Percentiles rank a stretch among this genome's conserved stretches.
Conservation (phyloP, 805 yeast genomes). For the Metschnikowia sp. region DNA sequence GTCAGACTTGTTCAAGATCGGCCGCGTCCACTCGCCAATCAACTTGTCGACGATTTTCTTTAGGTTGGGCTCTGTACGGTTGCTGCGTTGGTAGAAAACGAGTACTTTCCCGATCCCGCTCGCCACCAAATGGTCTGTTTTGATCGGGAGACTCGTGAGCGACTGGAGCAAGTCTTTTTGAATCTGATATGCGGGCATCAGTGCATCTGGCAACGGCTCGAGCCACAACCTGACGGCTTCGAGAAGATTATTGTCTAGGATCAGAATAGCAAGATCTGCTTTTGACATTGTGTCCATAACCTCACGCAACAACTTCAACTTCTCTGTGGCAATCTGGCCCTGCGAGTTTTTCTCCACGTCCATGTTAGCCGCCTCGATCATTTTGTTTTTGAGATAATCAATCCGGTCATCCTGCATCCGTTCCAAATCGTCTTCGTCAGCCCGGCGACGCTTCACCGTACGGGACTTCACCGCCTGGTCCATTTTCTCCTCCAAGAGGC, state of each 20-base stretch:
- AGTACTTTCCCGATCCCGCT: slow-evolving; percentile 92
- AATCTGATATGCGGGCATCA: slow-evolving; percentile 95
- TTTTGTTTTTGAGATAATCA: slow-evolving; percentile 73
- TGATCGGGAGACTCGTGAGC: slow-evolving; percentile 77
- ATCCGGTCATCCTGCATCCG: slow-evolving; percentile 92
- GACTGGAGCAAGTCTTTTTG: slow-evolving; percentile 83
- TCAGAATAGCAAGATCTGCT: slow-evolving; percentile 85
- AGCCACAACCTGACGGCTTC: slow-evolving; percentile 96
- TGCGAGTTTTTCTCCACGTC: slow-evolving; percentile 62
- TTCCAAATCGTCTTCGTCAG: slow-evolving; percentile 91
- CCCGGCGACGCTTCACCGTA: slow-evolving; percentile 58
- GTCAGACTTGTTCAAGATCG: slow-evolving; percentile 93
- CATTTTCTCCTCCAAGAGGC: slow-evolving; percentile 76
- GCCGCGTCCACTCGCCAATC: slow-evolving; percentile 97
- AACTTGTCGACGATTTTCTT: slow-evolving; percentile 87
- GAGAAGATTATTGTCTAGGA: slow-evolving; percentile 86
- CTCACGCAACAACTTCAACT: slow-evolving; percentile 73
- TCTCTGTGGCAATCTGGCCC: slow-evolving; percentile 69
- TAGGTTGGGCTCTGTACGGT: slow-evolving; percentile 80
- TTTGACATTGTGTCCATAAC: slow-evolving; percentile 75
- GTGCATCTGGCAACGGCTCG: slow-evolving; percentile 97
- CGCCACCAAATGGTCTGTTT: slow-evolving; percentile 92
- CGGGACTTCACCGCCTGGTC: slow-evolving; percentile 69
- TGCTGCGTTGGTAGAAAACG: slow-evolving; percentile 87
- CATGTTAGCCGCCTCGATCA: slow-evolving; percentile 82